Base-by-base conservation (phyloP, 2,329 filamentous ascomycete genomes). In the Xylaria sp. region DNA sequence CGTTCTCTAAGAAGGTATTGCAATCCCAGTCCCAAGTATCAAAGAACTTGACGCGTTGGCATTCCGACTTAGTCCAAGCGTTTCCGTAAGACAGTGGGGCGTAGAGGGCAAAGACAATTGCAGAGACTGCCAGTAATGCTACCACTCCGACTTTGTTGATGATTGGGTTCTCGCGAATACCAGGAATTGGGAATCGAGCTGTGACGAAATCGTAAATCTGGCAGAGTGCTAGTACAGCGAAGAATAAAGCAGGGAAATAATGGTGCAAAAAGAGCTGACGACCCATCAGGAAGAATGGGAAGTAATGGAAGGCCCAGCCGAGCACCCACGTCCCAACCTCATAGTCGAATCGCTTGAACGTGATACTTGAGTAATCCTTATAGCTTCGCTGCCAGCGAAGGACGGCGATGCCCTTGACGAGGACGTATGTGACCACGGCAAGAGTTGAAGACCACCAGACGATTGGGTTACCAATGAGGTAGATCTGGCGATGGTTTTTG, bases 211-310 rank as follows among this genome's bases (percentile, higher is more conserved):
- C 96, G 81, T 93, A 95, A 58, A 92, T 87, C 81, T 98, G 95
- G 80, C 91, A 96, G 65, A 98, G 86, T 8, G 92, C 90, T 73
- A 98, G 90, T 76, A 99, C 90, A 70, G 92, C 94, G 79, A 99
- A 99, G 83, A 97, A 97, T 14, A 99, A 88, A 1, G 96, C 96
- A 0, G 96, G 96, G 82, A 99, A 96, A 81, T 99, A 99, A 83
- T 99, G 96, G 81, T 99, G 96, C 70, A 99, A 85, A 87, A 99
- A 99, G 42, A 99, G 90, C 82, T 99, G 96, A 75, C 96, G 94
- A 79, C 96, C 90, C 96, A 99, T 98, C 66, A 99, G 88, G 84
- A 90, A 99, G 85, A 99, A 99, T 11, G 96, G 96, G 85, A 99
- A 98, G 85, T 98, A 99, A 82, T 99, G 96, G 81, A 99, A 91